phyloP scores from a whole-genome alignment of 2,329 filamentous ascomycete species.

The Claviceps sp. region DNA sequence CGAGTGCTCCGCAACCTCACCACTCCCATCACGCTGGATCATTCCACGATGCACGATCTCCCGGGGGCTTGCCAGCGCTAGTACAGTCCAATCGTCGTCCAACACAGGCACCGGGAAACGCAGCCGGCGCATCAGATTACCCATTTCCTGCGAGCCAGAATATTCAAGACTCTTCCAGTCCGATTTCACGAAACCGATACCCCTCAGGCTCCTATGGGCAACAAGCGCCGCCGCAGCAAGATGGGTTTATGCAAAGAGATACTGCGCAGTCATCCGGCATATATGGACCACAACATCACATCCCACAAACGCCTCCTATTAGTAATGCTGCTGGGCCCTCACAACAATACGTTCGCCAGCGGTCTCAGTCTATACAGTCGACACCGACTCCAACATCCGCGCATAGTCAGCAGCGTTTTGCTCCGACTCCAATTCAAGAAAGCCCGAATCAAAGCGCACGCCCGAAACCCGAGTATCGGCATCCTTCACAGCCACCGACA shows the following conservation, averaged over 20 bases:
- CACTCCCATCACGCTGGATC: slow-evolving; percentile 23
- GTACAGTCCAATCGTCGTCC: slow-evolving; percentile 33
- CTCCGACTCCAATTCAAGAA: slow-evolving; percentile 34
- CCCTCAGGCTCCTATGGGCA: slow-evolving; percentile 28
- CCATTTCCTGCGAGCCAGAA: slow-evolving; percentile 34
- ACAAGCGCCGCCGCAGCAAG: slow-evolving; percentile 25
- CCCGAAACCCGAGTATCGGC: slow-evolving; percentile 28
- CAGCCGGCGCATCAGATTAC: slow-evolving; percentile 31
- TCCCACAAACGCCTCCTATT: slow-evolving; percentile 37
- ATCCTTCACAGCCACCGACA: slow-evolving; percentile 40
- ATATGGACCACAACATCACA: slow-evolving; percentile 27
- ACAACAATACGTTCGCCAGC: slow-evolving; percentile 28
- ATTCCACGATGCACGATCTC: slow-evolving; percentile 36
- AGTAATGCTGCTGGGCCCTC: slow-evolving; percentile 24
- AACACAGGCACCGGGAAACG: slow-evolving; percentile 28
- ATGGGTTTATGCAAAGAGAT: slow-evolving; percentile 32
- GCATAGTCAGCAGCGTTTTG: slow-evolving; percentile 43
- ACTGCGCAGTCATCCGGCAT: slow-evolving; percentile 20
- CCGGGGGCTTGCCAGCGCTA: slow-evolving; percentile 23
- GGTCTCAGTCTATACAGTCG: slow-evolving; percentile 46
- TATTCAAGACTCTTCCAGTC: slow-evolving; percentile 32
- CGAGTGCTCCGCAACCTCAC: slow-evolving; percentile 28
- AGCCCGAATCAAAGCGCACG: slow-evolving; percentile 38
- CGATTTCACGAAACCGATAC: slow-evolving; percentile 39
- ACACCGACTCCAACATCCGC: slow-evolving; percentile 48